These are phyloP conservation scores for Prunus padus DNA, from an alignment of 306 rosid species.

Conservation along the genomic window DNA sequence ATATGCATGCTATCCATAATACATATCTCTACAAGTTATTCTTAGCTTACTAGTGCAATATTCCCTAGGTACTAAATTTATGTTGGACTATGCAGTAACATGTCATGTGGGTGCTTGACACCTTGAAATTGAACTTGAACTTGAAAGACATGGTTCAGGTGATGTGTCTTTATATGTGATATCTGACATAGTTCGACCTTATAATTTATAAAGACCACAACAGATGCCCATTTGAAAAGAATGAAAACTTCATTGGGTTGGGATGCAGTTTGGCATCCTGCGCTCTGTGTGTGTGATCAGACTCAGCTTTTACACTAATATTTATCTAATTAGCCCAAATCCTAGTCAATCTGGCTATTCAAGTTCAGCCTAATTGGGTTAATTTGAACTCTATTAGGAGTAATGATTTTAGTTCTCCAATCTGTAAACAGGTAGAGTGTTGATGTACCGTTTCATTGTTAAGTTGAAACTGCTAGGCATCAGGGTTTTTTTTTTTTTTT, in stretches of 20 bases:
- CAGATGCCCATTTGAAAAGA: background rate
- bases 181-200: background rate
- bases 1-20: background rate
- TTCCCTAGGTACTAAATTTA: background rate
- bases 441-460: constrained; percentile 1
- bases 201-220: background rate
- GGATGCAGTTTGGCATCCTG: background rate
- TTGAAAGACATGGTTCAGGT: background rate
- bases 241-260: background rate
- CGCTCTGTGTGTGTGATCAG: background rate
- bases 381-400: background rate
- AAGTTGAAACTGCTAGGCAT: background rate
- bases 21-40: background rate
- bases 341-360: background rate
- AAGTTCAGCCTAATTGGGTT: background rate
- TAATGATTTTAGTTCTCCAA: background rate
- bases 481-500: background rate
- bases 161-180: background rate
- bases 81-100: background rate
- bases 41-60: background rate
- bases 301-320: background rate
- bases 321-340: background rate
- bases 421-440: background rate
- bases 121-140: background rate
- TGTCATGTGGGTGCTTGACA: background rate